Evolutionary conservation across 164 flowering plant genomes (phyloP), one percentile per base, ranked within the genome.

Genomic region (Chloranthus sessilifolius): DNA sequence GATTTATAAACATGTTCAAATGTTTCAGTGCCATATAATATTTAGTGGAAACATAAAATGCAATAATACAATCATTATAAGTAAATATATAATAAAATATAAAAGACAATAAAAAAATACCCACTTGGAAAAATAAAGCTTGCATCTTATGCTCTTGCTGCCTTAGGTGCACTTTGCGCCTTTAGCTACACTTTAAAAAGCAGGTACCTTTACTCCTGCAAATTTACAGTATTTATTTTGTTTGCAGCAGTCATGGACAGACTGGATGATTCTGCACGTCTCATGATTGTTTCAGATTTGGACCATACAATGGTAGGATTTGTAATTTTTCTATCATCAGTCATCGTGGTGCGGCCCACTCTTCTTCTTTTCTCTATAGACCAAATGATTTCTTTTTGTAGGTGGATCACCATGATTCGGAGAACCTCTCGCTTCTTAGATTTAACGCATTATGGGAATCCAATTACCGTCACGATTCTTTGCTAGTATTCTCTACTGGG

Each of bases 251-350:
- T 9, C 50, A 91, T 92, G 99, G 82, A 86, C 60, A 75, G 86
- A 43, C 77, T 92, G 5, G 53, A 30, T 22, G 50, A 60, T 40
- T 47, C 95, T 50, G 75, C 97, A 19, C 86, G 75, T 44, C 81
- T 94, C 42, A 89, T 94, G 97, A 75, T 94, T 47, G 99, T 94
- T 58, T 89, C 99, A 0, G 99, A 94, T 80, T 95, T 89, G 60
- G 99, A 94, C 74, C 80, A 79, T 53, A 94, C 99, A 15, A 89
- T 94, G 99, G 99, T 87, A 27, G 16, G 86, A 48, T 14, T 44
- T 19, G n/a, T 9, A 7, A 23, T 25, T 1, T 37, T 22, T 42
- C 19, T 44, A 3, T 30, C 10, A 31, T 28, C 4, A 20, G 2
- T 14, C 14, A 14, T 49, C 27, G 38, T 33, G 3, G 38, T 24